Evolutionary conservation across 1,284 basidiomycete genomes (phyloP).

Genomic region (Caloboletus firmus): DNA sequence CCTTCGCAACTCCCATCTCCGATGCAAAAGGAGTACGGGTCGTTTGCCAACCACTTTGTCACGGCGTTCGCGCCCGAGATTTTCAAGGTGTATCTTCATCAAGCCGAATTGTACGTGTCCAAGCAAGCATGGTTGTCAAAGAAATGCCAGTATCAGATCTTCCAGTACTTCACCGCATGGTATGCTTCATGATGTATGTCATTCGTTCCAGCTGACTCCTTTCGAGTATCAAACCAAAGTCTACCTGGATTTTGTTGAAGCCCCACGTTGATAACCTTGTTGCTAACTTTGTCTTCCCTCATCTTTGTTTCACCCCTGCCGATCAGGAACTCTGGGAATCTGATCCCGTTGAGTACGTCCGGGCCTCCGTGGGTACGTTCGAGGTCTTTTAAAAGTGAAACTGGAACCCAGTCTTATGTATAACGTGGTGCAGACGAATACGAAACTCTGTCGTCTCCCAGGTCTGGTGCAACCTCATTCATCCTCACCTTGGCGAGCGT

Average conservation of each 20-base stretch:
- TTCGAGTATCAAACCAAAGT: slow-evolving; percentile 80
- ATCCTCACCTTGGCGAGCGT: slow-evolving; percentile 73
- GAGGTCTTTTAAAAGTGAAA: neutral
- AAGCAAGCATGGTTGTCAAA: slow-evolving; percentile 76
- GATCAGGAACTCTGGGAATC: slow-evolving; percentile 71
- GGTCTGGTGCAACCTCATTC: slow-evolving; percentile 76
- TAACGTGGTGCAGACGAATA: slow-evolving; percentile 64
- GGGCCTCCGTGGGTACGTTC: slow-evolving; percentile 64
- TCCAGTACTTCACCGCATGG: slow-evolving; percentile 85
- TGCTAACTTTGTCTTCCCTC: slow-evolving; percentile 80
- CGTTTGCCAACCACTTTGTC: slow-evolving; percentile 78
- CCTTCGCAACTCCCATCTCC: slow-evolving; percentile 78
- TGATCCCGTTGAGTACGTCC: slow-evolving; percentile 80
- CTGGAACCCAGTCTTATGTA: neutral
- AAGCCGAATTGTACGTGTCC: slow-evolving; percentile 71
- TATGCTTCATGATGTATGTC: slow-evolving; percentile 36
- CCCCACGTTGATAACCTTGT: slow-evolving; percentile 77
- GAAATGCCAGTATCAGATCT: slow-evolving; percentile 79
- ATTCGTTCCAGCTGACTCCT: slow-evolving; percentile 7
- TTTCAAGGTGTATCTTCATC: slow-evolving; percentile 73
- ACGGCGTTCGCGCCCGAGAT: slow-evolving; percentile 81
- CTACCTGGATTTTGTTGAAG: slow-evolving; percentile 82
- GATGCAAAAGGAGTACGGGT: slow-evolving; percentile 65
- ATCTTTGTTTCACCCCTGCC: slow-evolving; percentile 71
- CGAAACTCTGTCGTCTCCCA: slow-evolving; percentile 73